Conservation (phyloP, 2,329 filamentous ascomycete species). For the Helotiales sp. region DNA sequence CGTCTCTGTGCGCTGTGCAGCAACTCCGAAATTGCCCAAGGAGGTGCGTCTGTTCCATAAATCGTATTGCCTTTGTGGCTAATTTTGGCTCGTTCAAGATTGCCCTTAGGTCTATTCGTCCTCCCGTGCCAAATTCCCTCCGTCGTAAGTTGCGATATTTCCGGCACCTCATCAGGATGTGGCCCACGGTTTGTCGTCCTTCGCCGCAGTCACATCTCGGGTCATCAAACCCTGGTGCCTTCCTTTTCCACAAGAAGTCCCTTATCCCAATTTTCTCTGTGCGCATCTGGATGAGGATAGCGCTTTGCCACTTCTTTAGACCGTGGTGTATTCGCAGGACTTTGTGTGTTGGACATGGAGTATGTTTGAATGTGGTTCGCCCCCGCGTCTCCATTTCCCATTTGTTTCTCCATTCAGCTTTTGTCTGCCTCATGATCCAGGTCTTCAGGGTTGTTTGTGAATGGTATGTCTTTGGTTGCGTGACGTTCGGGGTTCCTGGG, state of each 20-base stretch:
- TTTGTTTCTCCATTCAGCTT: neutral
- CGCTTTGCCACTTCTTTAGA: neutral
- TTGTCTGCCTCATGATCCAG: neutral
- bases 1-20: too few relatives aligned
- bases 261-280: neutral
- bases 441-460: neutral
- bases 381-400: neutral
- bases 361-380: slow-evolving; percentile 3
- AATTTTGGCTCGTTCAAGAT: neutral
- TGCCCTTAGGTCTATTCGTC: neutral
- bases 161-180: neutral
- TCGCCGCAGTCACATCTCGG: neutral
- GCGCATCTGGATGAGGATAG: neutral
- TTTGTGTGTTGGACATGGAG: neutral
- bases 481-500: neutral
- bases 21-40: too few relatives aligned
- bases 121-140: too few relatives aligned
- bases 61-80: neutral
- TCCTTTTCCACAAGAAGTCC: neutral
- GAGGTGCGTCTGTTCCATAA: too few relatives aligned
- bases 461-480: neutral
- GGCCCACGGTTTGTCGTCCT: neutral
- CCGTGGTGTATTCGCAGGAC: slow-evolving; percentile 3
- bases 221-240: neutral
- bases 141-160: neutral